phyloP scores from a whole-genome alignment of 1,284 basidiomycete species.

The Rhodotorula glutinis region DNA sequence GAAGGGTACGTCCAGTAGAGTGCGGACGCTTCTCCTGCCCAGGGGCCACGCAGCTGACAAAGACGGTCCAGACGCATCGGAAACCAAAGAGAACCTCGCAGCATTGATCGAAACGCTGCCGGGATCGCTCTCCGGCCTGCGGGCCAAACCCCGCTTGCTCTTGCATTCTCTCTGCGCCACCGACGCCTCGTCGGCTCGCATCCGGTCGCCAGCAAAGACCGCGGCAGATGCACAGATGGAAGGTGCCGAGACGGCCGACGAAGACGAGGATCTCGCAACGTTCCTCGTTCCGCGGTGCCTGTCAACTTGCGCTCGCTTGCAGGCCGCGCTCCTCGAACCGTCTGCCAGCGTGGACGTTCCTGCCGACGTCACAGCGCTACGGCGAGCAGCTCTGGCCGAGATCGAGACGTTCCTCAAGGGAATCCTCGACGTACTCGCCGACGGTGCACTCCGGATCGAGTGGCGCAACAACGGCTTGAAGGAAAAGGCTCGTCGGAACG shows the following conservation, averaged over 20 bases:
- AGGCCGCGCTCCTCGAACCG: slow-evolving; percentile 15
- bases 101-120: slow-evolving; percentile 16
- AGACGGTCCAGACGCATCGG: background rate
- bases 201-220: background rate
- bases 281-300: slow-evolving; percentile 32
- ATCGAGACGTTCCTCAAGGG: slow-evolving; percentile 19
- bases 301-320: slow-evolving; percentile 14
- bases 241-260: slow-evolving; percentile 10
- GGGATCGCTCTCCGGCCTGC: slow-evolving; percentile 29
- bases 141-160: slow-evolving; percentile 30
- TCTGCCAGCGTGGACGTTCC: background rate
- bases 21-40: no score
- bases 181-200: background rate
- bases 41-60: background rate
- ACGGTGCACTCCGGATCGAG: slow-evolving; percentile 25
- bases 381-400: slow-evolving; percentile 7
- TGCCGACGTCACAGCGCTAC: background rate
- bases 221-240: background rate
- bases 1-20: slow-evolving; percentile 7
- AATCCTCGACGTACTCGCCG: slow-evolving; percentile 21
- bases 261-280: slow-evolving; percentile 32
- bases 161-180: slow-evolving; percentile 23
- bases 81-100: slow-evolving; percentile 18
- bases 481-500: slow-evolving; percentile 15
- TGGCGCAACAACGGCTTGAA: slow-evolving; percentile 7